Base-by-base conservation (phyloP, 306 rosid genomes). In the Citrullus amarus region DNA sequence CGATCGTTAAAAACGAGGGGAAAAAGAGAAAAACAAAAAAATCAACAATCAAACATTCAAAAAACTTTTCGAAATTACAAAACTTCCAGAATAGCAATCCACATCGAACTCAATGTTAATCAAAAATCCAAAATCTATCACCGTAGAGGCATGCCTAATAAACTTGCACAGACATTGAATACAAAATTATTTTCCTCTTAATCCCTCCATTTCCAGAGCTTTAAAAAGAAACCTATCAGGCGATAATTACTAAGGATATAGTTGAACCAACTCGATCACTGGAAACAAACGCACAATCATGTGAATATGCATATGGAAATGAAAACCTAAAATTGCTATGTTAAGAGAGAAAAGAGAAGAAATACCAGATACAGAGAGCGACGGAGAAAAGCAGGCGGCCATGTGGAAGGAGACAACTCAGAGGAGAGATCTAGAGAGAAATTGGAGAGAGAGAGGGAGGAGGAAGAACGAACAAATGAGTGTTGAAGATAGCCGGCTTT, bases 331-430 rank as follows among this genome's bases (percentile, higher is more conserved):
- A 81, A 56, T 3, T 48, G 0, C 2, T 48, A 76, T 22, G 32
- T 9, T 7, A 0, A 15, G 0, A 12, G 44, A 46, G 79, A 32
- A 55, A 9, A 41, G 73, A 41, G 28, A 2, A 67, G 39, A 15
- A 46, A 4, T 3, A 91, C 88, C 87, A 44, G 88, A 80, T 43
- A 87, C 69, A 3, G 83, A 50, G 2, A 46, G 74, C 77, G 63
- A 83, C 25, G 93, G 92, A 56, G 93, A 78, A 30, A 85, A 85
- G 73, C 73, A 86, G 83, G 91, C 74, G 41, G 98, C 94, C 96
- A 91, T 93, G 43, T 14, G 25, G 9, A 53, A 51, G 15, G 61
- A 73, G 44, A 32, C 9, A 20, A 53, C 6, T 16, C n/a, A 53
- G 9, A 16, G 60, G 8, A 48, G 77, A 73, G 43, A 73, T 73